These are phyloP conservation scores for Jatropha curcas DNA, from an alignment of 345 rosid genomes.

Conservation along the genomic window DNA sequence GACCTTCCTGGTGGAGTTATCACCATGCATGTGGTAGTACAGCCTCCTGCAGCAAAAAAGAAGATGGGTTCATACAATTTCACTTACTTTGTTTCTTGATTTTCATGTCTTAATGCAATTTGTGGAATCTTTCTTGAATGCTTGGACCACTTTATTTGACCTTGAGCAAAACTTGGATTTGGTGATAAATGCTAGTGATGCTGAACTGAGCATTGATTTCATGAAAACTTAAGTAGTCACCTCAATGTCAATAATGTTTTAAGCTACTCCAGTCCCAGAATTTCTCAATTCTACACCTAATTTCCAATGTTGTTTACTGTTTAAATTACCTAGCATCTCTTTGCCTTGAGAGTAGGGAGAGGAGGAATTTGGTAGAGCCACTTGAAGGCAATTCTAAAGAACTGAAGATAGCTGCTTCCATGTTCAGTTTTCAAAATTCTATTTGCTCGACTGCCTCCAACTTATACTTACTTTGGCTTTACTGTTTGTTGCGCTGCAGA, in stretches of 20 bases:
- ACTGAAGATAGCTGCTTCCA: neutral
- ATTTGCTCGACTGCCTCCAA: neutral
- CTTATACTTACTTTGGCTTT: neutral
- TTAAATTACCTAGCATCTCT: neutral
- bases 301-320: neutral
- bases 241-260: neutral
- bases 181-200: neutral
- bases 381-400: too few relatives aligned
- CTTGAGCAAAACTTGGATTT: neutral
- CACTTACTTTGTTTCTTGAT: neutral
- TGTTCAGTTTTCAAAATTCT: neutral
- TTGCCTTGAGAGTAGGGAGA: neutral
- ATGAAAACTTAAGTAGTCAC: neutral
- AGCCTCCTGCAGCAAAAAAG: slow-evolving; percentile 34
- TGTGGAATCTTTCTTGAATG: neutral
- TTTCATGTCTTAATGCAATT: neutral
- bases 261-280: neutral
- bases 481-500: slow-evolving; percentile 20
- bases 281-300: neutral
- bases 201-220: neutral
- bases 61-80: slow-evolving; percentile 33
- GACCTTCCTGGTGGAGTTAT: slow-evolving; percentile 35
- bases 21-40: slow-evolving; percentile 45
- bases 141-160: neutral
- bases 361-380: neutral